A percentile compares a stretch with the other conserved stretches of the same genome.
phyloP scores from a whole-genome alignment of 1,139 yeast species.

The Hansenula sp. region DNA sequence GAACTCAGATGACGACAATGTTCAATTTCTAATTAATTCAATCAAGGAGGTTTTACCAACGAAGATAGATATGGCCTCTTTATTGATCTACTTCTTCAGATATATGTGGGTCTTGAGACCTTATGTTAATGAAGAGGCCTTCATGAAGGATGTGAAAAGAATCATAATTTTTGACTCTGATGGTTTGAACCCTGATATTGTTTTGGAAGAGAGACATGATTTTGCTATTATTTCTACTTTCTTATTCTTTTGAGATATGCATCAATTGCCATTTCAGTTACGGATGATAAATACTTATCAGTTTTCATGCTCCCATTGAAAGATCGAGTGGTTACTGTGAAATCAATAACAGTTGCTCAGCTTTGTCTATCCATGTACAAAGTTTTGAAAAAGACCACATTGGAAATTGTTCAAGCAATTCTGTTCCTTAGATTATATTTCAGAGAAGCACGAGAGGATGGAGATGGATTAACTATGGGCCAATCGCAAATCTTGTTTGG shows the following conservation, averaged over 20 bases:
- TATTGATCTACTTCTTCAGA: not conserved
- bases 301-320: constrained; percentile 19
- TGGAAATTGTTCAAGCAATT: constrained; percentile 13
- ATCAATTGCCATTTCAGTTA: constrained; percentile 25
- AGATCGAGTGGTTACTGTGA: constrained; percentile 6
- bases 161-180: not conserved
- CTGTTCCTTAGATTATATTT: constrained; percentile 12
- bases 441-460: constrained; percentile 29
- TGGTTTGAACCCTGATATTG: not conserved
- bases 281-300: constrained; percentile 12
- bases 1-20: constrained; percentile 2
- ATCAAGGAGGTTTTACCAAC: constrained; percentile 1
- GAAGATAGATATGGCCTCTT: not conserved
- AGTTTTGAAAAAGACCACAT: constrained; percentile 10
- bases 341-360: constrained; percentile 9
- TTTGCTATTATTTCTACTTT: constrained; percentile 11
- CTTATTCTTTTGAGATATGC: constrained; percentile 39
- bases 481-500: constrained; percentile 32
- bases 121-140: not conserved
- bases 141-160: not conserved
- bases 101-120: constrained; percentile 2
- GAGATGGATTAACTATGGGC: constrained; percentile 30
- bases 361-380: constrained; percentile 13
- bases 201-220: constrained; percentile 1
- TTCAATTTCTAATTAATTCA: not conserved